Evolutionary conservation across 179 eudicot genomes (phyloP).

Genomic region (Beta lomatogona): DNA sequence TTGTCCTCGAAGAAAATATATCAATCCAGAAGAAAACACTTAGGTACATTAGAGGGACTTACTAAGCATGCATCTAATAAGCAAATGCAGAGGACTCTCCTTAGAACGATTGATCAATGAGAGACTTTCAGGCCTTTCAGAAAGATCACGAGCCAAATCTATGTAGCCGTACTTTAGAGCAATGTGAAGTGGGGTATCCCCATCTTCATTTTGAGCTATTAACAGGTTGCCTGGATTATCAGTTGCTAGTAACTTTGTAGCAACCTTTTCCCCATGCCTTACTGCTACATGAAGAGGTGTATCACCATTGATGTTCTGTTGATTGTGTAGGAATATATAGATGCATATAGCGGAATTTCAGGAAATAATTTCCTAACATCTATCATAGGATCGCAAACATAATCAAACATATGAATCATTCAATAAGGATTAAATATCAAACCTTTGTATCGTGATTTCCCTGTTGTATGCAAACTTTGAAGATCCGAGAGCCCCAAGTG

Average conservation of each 20-base stretch:
- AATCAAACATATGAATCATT: too few relatives aligned
- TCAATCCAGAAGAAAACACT: too few relatives aligned
- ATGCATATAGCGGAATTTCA: too few relatives aligned
- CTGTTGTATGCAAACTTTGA: too few relatives aligned
- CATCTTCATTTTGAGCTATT: background rate
- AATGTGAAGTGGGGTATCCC: constrained; percentile 13
- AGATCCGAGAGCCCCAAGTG: too few relatives aligned
- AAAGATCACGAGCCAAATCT: background rate
- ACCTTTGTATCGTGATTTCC: too few relatives aligned
- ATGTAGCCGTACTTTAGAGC: background rate
- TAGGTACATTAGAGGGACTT: background rate
- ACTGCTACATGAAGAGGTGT: constrained; percentile 9
- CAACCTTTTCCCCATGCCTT: background rate
- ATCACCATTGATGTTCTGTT: background rate
- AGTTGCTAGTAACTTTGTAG: background rate
- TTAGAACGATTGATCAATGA: background rate
- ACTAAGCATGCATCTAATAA: background rate
- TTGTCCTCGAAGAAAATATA: too few relatives aligned
- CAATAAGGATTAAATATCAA: too few relatives aligned
- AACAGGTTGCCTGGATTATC: background rate
- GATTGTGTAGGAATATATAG: too few relatives aligned
- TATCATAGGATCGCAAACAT: too few relatives aligned
- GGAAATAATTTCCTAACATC: too few relatives aligned
- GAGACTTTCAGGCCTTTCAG: background rate
- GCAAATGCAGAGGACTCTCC: constrained; percentile 17